Evolutionary conservation across 176 grass and related monocot genomes (phyloP), one percentile per base, ranked within the genome.

Genomic region (Eleusine coracana): DNA sequence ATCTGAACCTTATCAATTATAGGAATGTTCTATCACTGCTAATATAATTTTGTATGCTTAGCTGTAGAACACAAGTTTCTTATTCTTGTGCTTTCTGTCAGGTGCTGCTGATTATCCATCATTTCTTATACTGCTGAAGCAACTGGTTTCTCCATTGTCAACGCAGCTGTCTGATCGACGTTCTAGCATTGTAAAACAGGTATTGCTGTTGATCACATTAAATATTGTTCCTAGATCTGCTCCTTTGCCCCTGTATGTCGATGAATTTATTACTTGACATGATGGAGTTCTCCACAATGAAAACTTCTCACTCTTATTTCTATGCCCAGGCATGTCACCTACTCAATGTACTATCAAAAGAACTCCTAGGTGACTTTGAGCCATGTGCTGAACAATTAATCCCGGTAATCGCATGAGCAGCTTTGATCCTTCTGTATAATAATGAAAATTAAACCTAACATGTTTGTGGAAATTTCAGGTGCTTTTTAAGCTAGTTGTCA

Each of bases 131-230:
- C 90, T 98, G 21, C 80, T 98, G 72, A 98, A 98, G 88, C 95
- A 98, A 88, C 76, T 98, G 72, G 78, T 95, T 87, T 70, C 66
- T 86, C 90, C 90, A 73, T 68, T 98, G 56, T 95, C 85, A 61
- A 93, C 90, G 77, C 95, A 98, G 61, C 83, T 98, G 75, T 87
- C 90, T n/a, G 95, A 98, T 93, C 86, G 95, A 44, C 90, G 95
- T 34, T 98, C 95, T 86, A 98, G 78, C 84, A 98, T 98, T 86
- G 95, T 98, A 80, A 98, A 98, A 88, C 95, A 98, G 92, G 95
- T 95, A 79, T 28, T 50, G 31, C 80, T 31, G n/a, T 25, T 56
- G 66, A 36, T 36, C 65, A 42, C 41, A 28, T 34, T 76, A 70
- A 71, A 34, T 64, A 31, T 18, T 44, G 6, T 81, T 75, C 3